These are phyloP conservation scores for Kodamaea sp. DNA, from an alignment of 1,139 yeast species.

Conservation along the genomic window DNA sequence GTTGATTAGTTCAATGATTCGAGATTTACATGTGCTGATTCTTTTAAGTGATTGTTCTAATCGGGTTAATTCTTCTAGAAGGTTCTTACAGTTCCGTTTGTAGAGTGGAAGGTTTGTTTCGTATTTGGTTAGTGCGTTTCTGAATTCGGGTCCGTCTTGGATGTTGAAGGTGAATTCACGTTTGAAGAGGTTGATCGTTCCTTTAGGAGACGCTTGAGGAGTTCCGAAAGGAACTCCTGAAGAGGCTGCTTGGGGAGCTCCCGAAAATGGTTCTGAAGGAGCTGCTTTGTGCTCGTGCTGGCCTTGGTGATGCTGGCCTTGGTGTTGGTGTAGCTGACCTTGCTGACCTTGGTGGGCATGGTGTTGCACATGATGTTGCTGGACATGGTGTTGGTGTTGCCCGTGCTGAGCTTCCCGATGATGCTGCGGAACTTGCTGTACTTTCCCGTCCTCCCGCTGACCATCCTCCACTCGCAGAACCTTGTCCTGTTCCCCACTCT, in stretches of 20 bases:
- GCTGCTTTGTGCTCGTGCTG: not conserved
- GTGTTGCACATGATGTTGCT: too few relatives aligned
- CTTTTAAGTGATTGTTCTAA: slow-evolving; percentile 25
- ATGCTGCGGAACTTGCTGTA: too few relatives aligned
- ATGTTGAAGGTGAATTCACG: slow-evolving; percentile 30
- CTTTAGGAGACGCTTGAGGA: not conserved
- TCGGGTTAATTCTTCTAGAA: slow-evolving; percentile 33
- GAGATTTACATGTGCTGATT: slow-evolving; percentile 18
- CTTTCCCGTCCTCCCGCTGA: too few relatives aligned
- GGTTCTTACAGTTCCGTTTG: slow-evolving; percentile 34
- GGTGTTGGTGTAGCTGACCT: too few relatives aligned
- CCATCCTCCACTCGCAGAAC: too few relatives aligned
- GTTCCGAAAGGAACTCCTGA: slow-evolving; percentile 1
- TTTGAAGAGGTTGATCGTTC: slow-evolving; percentile 8
- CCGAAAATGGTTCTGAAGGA: not conserved
- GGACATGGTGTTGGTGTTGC: too few relatives aligned
- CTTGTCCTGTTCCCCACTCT: too few relatives aligned
- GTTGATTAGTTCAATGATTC: slow-evolving; percentile 24
- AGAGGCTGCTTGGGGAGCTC: not conserved
- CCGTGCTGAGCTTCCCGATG: too few relatives aligned
- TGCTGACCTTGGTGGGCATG: too few relatives aligned
- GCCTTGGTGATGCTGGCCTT: too few relatives aligned
- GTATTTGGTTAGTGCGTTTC: slow-evolving; percentile 51
- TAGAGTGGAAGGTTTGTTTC: slow-evolving; percentile 53
- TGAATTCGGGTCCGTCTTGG: slow-evolving; percentile 75